These are phyloP conservation scores for Cyclocybe aegerita DNA, from an alignment of 768 basidiomycete genomes.

Conservation along the genomic window DNA sequence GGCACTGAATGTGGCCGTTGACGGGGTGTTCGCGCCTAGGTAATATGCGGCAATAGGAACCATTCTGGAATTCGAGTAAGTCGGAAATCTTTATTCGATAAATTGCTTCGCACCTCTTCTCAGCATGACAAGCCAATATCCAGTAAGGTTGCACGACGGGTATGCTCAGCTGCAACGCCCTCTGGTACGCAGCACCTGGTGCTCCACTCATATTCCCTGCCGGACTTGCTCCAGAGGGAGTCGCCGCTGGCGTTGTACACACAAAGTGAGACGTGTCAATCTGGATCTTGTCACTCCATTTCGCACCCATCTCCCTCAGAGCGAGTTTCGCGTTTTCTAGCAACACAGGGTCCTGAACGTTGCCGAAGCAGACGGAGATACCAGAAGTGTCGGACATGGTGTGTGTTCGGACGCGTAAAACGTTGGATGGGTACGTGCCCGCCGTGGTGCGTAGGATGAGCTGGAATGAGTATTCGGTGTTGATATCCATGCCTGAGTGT, in stretches of 20 bases:
- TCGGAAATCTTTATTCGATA: neutral
- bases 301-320: slow-evolving; percentile 81
- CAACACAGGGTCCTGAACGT: slow-evolving; percentile 71
- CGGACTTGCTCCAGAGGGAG: slow-evolving; percentile 54
- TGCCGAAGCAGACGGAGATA: slow-evolving; percentile 93
- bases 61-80: slow-evolving; percentile 54
- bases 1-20: slow-evolving; percentile 36
- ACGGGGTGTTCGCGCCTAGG: slow-evolving; percentile 61
- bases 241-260: slow-evolving; percentile 84
- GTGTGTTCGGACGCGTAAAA: slow-evolving; percentile 84
- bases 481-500: slow-evolving; percentile 76
- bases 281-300: slow-evolving; percentile 90
- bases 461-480: slow-evolving; percentile 92
- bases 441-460: slow-evolving; percentile 91
- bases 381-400: slow-evolving; percentile 95
- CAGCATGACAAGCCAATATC: slow-evolving; percentile 85
- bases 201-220: slow-evolving; percentile 52
- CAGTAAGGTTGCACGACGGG: slow-evolving; percentile 95
- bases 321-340: slow-evolving; percentile 83
- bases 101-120: slow-evolving; percentile 64
- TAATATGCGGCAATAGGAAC: slow-evolving; percentile 82
- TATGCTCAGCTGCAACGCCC: slow-evolving; percentile 91
- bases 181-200: slow-evolving; percentile 88
- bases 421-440: slow-evolving; percentile 84
- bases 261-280: slow-evolving; percentile 99